phyloP scores from a whole-genome alignment of 768 basidiomycete genomes.

The Hebeloma cylindrosporum region DNA sequence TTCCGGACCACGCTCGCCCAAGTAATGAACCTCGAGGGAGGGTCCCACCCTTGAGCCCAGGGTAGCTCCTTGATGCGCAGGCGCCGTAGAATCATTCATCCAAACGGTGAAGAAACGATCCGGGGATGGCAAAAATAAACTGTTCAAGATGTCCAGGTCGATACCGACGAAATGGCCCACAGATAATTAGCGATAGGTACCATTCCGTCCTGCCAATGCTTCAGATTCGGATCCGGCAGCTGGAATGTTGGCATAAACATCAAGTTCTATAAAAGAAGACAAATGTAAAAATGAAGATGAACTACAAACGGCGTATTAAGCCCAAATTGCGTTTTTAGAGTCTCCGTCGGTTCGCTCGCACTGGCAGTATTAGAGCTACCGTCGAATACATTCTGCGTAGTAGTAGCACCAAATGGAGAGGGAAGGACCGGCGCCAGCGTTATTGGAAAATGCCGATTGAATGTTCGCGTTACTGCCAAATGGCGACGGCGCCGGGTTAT shows the following conservation, averaged over 20 bases:
- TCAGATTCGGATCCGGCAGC: too few relatives aligned
- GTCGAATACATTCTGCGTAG: conserved; percentile 16
- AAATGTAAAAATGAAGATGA: too few relatives aligned
- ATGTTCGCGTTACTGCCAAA: neutral
- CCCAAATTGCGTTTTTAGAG: too few relatives aligned
- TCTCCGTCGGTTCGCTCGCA: too few relatives aligned
- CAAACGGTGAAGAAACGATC: conserved; percentile 6
- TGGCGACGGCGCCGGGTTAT: conserved; percentile 1
- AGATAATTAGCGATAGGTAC: conserved; percentile 1
- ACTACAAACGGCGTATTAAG: too few relatives aligned
- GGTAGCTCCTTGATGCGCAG: too few relatives aligned
- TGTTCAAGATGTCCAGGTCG: conserved; percentile 7
- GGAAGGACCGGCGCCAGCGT: conserved; percentile 5
- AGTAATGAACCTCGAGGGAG: too few relatives aligned
- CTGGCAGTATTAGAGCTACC: neutral
- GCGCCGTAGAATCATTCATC: conserved; percentile 2
- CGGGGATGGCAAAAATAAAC: conserved; percentile 2
- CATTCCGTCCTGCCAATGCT: too few relatives aligned
- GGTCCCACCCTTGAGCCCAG: too few relatives aligned
- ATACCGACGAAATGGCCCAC: conserved; percentile 6
- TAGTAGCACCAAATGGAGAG: conserved; percentile 23
- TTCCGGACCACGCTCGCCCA: too few relatives aligned
- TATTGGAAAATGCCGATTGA: conserved; percentile 13
- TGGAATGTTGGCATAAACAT: too few relatives aligned
- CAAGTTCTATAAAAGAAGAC: too few relatives aligned